Percentiles rank a stretch among this genome's conserved stretches.
Evolutionary conservation across 2,329 filamentous ascomycete genomes (phyloP).

Genomic region (Aspergillus pseudoterreus): DNA sequence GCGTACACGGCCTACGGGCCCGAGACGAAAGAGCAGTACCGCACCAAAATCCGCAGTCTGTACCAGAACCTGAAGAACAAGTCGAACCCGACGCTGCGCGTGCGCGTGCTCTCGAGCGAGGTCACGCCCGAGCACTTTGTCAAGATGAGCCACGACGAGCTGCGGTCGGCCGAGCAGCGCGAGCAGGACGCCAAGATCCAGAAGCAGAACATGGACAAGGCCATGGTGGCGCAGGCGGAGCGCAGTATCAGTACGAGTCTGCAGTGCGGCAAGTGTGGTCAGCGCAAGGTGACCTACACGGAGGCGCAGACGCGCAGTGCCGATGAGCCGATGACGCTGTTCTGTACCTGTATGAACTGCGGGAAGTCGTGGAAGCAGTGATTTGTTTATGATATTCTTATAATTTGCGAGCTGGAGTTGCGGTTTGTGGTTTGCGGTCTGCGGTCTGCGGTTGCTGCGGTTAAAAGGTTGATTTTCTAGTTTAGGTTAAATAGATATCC

Average conservation of each 20-base stretch:
- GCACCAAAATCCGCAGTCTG: constrained; percentile 82
- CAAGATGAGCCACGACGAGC: constrained; percentile 80
- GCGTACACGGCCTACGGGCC: constrained; percentile 67
- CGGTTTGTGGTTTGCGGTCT: background rate
- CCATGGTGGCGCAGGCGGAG: constrained; percentile 88
- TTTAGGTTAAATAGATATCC: background rate
- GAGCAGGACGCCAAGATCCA: constrained; percentile 72
- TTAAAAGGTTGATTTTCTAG: constrained; percentile 2
- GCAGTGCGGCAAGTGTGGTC: constrained; percentile 85
- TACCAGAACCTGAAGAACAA: constrained; percentile 95
- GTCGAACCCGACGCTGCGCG: constrained; percentile 73
- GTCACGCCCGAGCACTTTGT: constrained; percentile 74
- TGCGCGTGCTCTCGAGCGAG: constrained; percentile 69
- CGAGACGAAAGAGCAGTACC: constrained; percentile 70
- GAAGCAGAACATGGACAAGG: constrained; percentile 94
- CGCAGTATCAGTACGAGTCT: constrained; percentile 86
- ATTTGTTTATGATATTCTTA: constrained; percentile 9
- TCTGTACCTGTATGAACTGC: constrained; percentile 47
- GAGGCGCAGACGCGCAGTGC: constrained; percentile 94
- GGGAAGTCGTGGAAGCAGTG: constrained; percentile 47
- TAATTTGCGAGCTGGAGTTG: background rate
- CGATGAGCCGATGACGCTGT: constrained; percentile 71
- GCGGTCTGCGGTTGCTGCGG: background rate
- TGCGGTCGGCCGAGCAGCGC: constrained; percentile 81
- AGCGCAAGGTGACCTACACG: constrained; percentile 92